These are phyloP conservation scores for Ceratocystis alfenasii DNA, from an alignment of 2,329 filamentous ascomycete species.

Conservation along the genomic window DNA sequence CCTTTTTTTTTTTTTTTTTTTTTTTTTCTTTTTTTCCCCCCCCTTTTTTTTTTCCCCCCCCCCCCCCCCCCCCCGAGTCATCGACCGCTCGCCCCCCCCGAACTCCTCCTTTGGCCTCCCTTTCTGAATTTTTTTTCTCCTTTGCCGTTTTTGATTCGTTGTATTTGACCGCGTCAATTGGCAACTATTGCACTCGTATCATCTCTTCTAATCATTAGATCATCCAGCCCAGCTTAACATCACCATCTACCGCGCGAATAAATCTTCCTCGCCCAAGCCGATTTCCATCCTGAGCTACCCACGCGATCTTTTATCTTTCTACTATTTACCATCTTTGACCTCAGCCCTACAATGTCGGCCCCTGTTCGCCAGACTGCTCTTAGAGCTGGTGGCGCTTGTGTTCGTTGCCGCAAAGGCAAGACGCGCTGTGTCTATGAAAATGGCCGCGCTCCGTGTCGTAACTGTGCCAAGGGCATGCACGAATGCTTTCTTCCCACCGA, in stretches of 20 bases:
- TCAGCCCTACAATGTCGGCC: constrained; percentile 33
- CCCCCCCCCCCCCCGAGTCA: background rate
- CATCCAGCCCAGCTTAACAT: too few species aligned
- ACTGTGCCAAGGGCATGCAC: constrained; percentile 52
- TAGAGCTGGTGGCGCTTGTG: constrained; percentile 48
- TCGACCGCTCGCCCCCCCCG: background rate
- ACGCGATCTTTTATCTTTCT: background rate
- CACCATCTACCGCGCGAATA: too few species aligned
- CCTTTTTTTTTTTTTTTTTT: background rate
- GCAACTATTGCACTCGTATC: too few species aligned
- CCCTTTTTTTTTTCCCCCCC: background rate
- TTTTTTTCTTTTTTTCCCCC: too few species aligned
- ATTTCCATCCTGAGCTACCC: background rate
- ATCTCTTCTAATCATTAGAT: background rate
- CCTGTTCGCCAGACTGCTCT: constrained; percentile 47
- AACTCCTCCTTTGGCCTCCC: too few species aligned
- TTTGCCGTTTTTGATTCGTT: too few species aligned
- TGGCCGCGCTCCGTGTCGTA: constrained; percentile 49
- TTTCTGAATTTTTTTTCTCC: too few species aligned
- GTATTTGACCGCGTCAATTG: too few species aligned
- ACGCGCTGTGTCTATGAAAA: constrained; percentile 54
- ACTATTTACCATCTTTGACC: background rate
- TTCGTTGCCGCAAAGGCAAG: constrained; percentile 52
- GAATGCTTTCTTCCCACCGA: constrained; percentile 52
- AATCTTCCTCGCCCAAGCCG: too few species aligned